Evolutionary conservation across 176 grass and related monocot genomes (phyloP).

Genomic region (Urochloa ruziziensis): DNA sequence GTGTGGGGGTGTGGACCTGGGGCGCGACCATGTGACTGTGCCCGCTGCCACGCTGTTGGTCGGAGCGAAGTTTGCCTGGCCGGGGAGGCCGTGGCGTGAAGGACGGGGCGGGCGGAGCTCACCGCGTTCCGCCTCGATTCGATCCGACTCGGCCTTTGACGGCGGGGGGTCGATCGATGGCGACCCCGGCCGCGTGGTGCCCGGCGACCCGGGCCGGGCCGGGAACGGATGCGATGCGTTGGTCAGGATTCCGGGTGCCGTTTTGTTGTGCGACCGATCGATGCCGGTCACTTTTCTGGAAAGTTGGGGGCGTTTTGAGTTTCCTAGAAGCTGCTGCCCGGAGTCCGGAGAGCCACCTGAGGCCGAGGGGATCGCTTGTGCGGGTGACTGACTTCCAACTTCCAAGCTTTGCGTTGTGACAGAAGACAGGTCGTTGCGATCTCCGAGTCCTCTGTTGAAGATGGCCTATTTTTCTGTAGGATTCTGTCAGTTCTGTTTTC

Average conservation of each 20-base stretch:
- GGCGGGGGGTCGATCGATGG: neutral
- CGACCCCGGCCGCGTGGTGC: neutral
- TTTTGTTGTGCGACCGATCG: neutral
- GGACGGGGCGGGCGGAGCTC: neutral
- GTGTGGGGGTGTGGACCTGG: neutral
- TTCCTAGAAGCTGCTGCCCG: neutral
- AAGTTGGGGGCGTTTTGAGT: neutral
- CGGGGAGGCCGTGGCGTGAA: neutral
- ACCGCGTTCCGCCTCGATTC: neutral
- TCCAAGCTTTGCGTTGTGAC: neutral
- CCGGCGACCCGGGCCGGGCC: neutral
- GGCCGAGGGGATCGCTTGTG: neutral
- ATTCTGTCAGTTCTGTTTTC: no score
- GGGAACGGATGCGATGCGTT: conserved; percentile 3
- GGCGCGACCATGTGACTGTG: neutral
- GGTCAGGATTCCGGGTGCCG: neutral
- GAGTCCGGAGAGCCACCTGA: no score
- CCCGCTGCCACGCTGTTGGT: neutral
- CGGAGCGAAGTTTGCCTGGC: conserved; percentile 3
- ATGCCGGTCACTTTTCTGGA: neutral
- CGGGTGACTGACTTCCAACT: no score
- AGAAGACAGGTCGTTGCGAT: no score
- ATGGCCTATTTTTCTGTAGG: no score
- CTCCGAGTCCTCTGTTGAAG: no score
- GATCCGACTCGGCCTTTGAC: neutral